These are phyloP conservation scores for Saccharomyces paradoxus DNA, from an alignment of 805 yeast genomes.

Conservation along the genomic window DNA sequence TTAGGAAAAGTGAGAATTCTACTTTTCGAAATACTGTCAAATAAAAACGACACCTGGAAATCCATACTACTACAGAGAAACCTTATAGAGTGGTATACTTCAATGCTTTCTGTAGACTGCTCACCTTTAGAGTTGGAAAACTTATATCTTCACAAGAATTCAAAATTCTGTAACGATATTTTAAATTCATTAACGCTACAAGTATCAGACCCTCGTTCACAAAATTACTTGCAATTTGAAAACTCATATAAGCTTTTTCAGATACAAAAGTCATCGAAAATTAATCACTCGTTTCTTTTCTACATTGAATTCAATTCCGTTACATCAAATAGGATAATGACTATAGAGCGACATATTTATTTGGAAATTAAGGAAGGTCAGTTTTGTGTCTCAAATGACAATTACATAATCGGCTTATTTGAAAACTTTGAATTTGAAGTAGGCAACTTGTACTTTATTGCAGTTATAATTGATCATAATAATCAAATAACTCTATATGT, in stretches of 20 bases:
- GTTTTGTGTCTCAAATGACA: constrained; percentile 25
- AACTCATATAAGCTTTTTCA: constrained; percentile 20
- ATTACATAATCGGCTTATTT: constrained; percentile 22
- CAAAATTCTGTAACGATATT: constrained; percentile 5
- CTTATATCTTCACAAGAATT: constrained; percentile 9
- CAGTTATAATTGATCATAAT: constrained; percentile 8
- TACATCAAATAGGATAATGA: constrained; percentile 23
- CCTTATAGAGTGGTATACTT: constrained; percentile 12
- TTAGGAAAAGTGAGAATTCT: constrained; percentile 4
- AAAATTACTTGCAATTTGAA: constrained; percentile 25
- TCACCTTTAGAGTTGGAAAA: constrained; percentile 14
- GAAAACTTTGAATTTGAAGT: constrained; percentile 23
- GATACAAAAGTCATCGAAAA: background rate
- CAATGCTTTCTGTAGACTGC: constrained; percentile 14
- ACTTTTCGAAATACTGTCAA: constrained; percentile 3
- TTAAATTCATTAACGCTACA: constrained; percentile 12
- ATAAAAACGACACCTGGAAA: background rate
- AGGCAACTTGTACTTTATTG: constrained; percentile 13
- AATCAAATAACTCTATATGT: constrained; percentile 15
- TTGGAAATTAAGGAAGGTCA: constrained; percentile 25
- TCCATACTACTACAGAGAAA: background rate
- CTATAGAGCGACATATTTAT: constrained; percentile 19
- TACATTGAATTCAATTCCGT: constrained; percentile 26
- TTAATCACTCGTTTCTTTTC: constrained; percentile 20
- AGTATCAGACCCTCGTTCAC: constrained; percentile 15